Percentiles rank a stretch among this genome's conserved stretches.
Evolutionary conservation across 2,329 filamentous ascomycete species (phyloP).

Genomic region (Daldinia eschscholtzii): DNA sequence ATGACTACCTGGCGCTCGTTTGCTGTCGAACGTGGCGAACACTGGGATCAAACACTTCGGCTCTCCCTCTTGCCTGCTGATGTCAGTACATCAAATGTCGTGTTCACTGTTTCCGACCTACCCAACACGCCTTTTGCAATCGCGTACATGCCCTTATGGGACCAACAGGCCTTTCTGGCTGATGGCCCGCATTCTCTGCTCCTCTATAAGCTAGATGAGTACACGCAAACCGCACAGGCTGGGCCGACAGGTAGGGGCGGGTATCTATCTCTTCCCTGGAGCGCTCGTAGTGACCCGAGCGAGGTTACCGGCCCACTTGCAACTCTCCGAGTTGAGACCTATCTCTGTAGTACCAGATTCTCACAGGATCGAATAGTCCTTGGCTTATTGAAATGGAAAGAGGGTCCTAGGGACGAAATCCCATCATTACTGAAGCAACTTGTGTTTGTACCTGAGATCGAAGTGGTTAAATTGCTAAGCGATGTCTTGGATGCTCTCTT

Average conservation of each 20-base stretch:
- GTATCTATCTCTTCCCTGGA: slow-evolving; percentile 88
- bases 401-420: slow-evolving; percentile 77
- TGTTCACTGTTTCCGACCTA: slow-evolving; percentile 89
- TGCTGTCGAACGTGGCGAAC: slow-evolving; percentile 80
- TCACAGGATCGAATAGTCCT: slow-evolving; percentile 92
- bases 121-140: slow-evolving; percentile 91
- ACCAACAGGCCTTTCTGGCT: slow-evolving; percentile 86
- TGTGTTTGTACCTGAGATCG: slow-evolving; percentile 95
- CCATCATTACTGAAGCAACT: slow-evolving; percentile 82
- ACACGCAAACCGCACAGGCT: slow-evolving; percentile 76
- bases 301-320: slow-evolving; percentile 86
- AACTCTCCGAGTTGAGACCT: slow-evolving; percentile 82
- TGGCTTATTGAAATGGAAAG: slow-evolving; percentile 87
- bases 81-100: slow-evolving; percentile 84
- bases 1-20: slow-evolving; percentile 91
- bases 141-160: slow-evolving; percentile 94
- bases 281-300: slow-evolving; percentile 74
- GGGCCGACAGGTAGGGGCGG: slow-evolving; percentile 80
- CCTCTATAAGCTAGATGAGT: slow-evolving; percentile 92
- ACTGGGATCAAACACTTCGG: slow-evolving; percentile 90
- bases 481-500: slow-evolving; percentile 94
- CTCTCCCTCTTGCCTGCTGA: slow-evolving; percentile 83
- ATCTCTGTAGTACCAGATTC: slow-evolving; percentile 93
- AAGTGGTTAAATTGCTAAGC: slow-evolving; percentile 92
- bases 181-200: slow-evolving; percentile 86